Evolutionary conservation across 2,329 filamentous ascomycete species (phyloP).

Genomic region (Hypomyces rosellus): DNA sequence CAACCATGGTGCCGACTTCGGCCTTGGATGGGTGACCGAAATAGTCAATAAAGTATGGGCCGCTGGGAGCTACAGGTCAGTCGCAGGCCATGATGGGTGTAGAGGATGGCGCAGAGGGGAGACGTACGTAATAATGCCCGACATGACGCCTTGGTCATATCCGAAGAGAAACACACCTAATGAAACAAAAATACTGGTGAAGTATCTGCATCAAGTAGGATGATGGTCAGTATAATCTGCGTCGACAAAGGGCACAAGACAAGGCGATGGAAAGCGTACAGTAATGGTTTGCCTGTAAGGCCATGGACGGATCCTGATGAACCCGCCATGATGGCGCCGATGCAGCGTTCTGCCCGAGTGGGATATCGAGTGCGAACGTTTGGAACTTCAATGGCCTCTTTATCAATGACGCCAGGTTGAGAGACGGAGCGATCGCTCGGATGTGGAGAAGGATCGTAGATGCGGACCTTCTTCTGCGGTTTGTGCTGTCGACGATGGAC

Average conservation of each 20-base stretch:
- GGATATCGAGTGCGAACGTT: conserved; percentile 57
- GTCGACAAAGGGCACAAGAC: not conserved
- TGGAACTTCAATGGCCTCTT: conserved; percentile 80
- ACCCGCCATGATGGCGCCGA: conserved; percentile 82
- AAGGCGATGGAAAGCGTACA: conserved; percentile 49
- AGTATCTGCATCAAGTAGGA: conserved; percentile 57
- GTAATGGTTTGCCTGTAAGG: conserved; percentile 88
- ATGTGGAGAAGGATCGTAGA: conserved; percentile 45
- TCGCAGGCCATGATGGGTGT: not conserved
- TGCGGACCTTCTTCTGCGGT: conserved; percentile 60
- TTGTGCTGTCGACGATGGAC: conserved; percentile 39
- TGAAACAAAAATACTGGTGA: conserved; percentile 87
- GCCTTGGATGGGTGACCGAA: conserved; percentile 84
- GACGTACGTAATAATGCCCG: conserved; percentile 59
- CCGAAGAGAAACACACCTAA: conserved; percentile 84
- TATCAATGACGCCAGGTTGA: conserved; percentile 44
- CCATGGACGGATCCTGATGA: conserved; percentile 74
- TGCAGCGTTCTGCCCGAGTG: conserved; percentile 58
- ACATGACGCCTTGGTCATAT: conserved; percentile 89
- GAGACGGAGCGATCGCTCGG: conserved; percentile 31
- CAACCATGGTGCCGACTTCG: conserved; percentile 93
- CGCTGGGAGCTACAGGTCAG: conserved; percentile 46
- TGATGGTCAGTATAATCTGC: not conserved
- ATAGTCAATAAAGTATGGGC: conserved; percentile 81
- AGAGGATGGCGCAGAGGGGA: not conserved